Evolutionary conservation across 2,329 filamentous ascomycete genomes (phyloP), one percentile per base, ranked within the genome.

Genomic region (Endoconidiophora laricicola): DNA sequence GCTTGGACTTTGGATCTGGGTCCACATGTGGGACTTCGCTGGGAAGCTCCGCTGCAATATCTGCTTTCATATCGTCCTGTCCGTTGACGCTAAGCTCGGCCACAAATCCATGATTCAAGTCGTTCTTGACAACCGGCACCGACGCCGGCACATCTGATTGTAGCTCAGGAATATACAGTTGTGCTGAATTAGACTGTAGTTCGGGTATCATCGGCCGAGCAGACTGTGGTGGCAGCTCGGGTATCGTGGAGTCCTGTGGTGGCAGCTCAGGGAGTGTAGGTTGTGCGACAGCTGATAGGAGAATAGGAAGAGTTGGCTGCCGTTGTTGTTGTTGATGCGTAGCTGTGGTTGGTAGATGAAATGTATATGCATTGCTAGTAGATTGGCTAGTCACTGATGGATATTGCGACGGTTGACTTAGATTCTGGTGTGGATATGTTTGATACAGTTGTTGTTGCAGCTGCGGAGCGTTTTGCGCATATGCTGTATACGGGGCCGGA

Each of bases 31-130:
- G 16, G n/a, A 43, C 50, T n/a, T 49, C 46, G 12, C 50, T 45
- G 9, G 46, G 42, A 38, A 53, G 44, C 40, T 53, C 51, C 3
- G 51, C 51, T 42, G 49, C 37, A 33, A 52, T 45, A 3, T 29
- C 46, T 12, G 40, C 22, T 2, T 7, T 20, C 20, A 23, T 12
- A 12, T 6, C 12, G 6, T 41, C 46, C 4, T 40, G 42, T 33
- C 9, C 29, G 12, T 12, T 33, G 29, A 12, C 29, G 38, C 46
- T 42, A 2, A 55, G 51, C 43, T 55, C 54, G 1, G 51, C 54
- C 7, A 52, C 49, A 40, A 50, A 48, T 24, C 33, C 29, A 33
- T 4, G 7, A 33, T 33, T 12, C 4, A 10, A 16, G 12, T 52
- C 50, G 23, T 38, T 29, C 39, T 37, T n/a, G 16, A 36, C 16